Conservation (phyloP, 2,329 filamentous ascomycete genomes). For the Fusarium sp. region DNA sequence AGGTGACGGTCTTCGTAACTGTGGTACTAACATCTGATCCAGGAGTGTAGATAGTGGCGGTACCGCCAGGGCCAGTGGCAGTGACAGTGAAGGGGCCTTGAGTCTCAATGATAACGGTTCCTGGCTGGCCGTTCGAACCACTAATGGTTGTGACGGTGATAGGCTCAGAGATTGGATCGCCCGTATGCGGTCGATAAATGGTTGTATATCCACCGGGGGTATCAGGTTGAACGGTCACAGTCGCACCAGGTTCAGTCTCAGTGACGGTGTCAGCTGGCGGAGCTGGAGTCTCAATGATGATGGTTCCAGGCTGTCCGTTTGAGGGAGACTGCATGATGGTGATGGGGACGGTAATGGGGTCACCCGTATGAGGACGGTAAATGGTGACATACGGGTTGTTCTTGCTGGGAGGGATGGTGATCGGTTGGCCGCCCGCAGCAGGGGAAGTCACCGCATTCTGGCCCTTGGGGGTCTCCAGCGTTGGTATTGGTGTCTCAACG, state of each 20-base stretch:
- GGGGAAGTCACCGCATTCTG: constrained; percentile 14
- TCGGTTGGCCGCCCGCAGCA: not conserved
- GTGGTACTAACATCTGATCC: constrained; percentile 13
- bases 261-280: constrained; percentile 4
- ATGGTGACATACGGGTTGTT: constrained; percentile 29
- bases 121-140: constrained; percentile 23
- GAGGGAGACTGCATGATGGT: constrained; percentile 26
- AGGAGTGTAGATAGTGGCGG: constrained; percentile 24
- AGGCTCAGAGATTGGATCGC: constrained; percentile 15
- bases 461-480: constrained; percentile 17
- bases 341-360: constrained; percentile 26
- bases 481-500: constrained; percentile 23
- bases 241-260: not conserved
- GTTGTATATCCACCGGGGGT: constrained; percentile 12
- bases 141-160: constrained; percentile 24
- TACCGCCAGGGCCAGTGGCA: constrained; percentile 7
- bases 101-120: constrained; percentile 30
- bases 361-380: constrained; percentile 22
- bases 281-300: constrained; percentile 27
- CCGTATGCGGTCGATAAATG: constrained; percentile 23
- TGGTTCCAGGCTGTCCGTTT: constrained; percentile 27
- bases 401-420: constrained; percentile 27
- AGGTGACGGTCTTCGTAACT: constrained; percentile 13
- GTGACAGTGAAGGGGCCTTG: constrained; percentile 21
- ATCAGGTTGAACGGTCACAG: constrained; percentile 15